A percentile compares a stretch with the other conserved stretches of the same genome.
Conservation (phyloP, 2,329 filamentous ascomycete genomes). For the Penicillium corylophilum region DNA sequence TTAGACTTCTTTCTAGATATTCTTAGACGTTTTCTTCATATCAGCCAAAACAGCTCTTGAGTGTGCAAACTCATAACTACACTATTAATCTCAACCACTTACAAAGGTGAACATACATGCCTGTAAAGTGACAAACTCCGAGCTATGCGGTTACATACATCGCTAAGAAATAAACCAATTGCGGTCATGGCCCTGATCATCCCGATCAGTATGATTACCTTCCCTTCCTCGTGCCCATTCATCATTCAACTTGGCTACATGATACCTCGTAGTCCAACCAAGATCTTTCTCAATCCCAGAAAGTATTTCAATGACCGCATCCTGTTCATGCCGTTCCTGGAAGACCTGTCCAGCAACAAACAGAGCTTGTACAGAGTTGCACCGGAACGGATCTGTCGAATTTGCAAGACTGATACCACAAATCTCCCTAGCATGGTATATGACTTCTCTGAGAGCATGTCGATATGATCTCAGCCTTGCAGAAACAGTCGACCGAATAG, state of each 20-base stretch:
- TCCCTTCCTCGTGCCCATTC: conserved; percentile 2
- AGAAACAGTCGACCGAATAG: conserved; percentile 48
- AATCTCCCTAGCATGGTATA: conserved; percentile 22
- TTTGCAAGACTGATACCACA: background rate
- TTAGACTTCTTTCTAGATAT: too few relatives aligned
- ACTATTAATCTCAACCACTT: too few relatives aligned
- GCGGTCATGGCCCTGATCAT: background rate
- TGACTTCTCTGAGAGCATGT: conserved; percentile 48
- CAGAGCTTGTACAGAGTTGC: background rate
- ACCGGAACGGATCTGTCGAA: background rate
- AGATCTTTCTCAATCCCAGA: conserved; percentile 12
- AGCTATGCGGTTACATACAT: background rate
- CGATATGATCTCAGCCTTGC: conserved; percentile 54
- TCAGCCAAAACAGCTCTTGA: too few relatives aligned
- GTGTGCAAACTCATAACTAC: too few relatives aligned
- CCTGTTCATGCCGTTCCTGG: conserved; percentile 47
- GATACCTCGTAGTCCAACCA: conserved; percentile 15
- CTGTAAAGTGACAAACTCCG: too few relatives aligned
- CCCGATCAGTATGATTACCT: background rate
- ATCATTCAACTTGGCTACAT: conserved; percentile 14
- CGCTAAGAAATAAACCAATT: background rate
- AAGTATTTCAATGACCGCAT: conserved; percentile 14
- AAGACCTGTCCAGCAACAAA: conserved; percentile 9
- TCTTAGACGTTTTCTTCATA: too few relatives aligned
- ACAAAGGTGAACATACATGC: too few relatives aligned